These are phyloP conservation scores for Fusarium sp. DNA, from an alignment of 2,329 filamentous ascomycete genomes.

Conservation along the genomic window DNA sequence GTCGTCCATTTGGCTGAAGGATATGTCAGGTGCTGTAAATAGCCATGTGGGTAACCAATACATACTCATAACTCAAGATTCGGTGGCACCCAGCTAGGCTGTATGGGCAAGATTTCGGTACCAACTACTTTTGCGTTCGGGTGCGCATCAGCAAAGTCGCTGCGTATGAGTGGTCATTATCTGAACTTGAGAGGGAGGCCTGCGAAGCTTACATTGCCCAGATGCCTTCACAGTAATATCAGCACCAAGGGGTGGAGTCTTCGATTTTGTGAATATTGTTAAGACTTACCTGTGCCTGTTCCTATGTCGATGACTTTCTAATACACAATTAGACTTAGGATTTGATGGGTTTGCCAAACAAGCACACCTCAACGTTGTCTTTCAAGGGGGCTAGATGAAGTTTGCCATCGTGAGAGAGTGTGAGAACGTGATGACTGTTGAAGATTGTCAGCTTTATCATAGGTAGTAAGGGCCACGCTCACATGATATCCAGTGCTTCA, in stretches of 20 bases:
- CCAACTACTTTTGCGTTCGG: neutral
- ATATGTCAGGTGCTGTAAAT: neutral
- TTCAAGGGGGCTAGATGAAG: conserved; percentile 7
- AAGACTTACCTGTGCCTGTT: neutral
- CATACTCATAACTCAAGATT: conserved; percentile 6
- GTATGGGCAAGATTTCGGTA: conserved; percentile 3
- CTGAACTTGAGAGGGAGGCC: neutral
- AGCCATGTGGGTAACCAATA: too few relatives aligned
- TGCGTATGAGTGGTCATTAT: neutral
- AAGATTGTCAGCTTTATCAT: neutral
- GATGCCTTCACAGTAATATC: neutral
- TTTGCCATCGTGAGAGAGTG: conserved; percentile 6
- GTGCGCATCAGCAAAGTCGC: neutral
- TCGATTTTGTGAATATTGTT: neutral
- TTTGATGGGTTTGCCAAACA: neutral
- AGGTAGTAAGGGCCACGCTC: neutral
- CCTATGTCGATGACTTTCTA: neutral
- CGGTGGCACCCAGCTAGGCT: conserved; percentile 1
- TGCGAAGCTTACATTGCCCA: conserved; percentile 8
- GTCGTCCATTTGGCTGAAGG: conserved; percentile 8
- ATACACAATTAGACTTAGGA: neutral
- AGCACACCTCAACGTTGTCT: neutral
- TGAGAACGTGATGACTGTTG: conserved; percentile 2
- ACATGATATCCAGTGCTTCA: conserved; percentile 10
- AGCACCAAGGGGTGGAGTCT: neutral